Base-by-base conservation (phyloP, 768 basidiomycete species). In the Naematelia aurantialba region DNA sequence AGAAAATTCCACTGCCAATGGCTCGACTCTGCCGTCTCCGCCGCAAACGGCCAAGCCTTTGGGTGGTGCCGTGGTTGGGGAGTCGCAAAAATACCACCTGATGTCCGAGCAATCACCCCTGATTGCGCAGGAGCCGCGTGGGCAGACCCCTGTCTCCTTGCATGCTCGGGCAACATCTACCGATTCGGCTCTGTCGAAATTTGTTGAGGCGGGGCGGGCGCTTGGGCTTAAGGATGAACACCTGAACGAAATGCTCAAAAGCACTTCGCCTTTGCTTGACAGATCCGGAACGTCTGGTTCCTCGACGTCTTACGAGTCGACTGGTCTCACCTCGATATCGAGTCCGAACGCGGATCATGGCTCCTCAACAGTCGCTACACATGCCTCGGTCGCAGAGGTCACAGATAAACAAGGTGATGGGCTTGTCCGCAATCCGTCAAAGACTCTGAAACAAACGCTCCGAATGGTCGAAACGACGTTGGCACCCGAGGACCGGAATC, bases 161-260 rank as follows among this genome's bases (percentile, higher is more conserved):
- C 34, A 39, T 39, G 34, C 34, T 39, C 34, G 34, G 17, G 17
- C 34, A 39, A 39, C 17, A 22, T 39, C 1, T 56, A 57, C 55
- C 21, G 67, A 68, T 22, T 60, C 63, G 8, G 63, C 70, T 1
- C 14, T 67, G 10, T 55, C 53, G 2, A 66, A 70, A 21, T 70
- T 73, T 51, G 58, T 70, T 42, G 67, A 68, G 22, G 68, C 71
- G 11, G 71, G 69, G 14, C 39, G 60, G 34, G 63, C 66, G 3
- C 34, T 70, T 13, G 71, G 71, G 1, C 47, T 73, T 22, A 61
- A 59, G 19, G 63, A 68, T 29, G 52, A 51, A 1, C 63, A 66
- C 45, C 55, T 73, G 17, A 52, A 67, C 27, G 61, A 68, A 25
- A 67, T 72, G 70, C 42, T 72, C 39, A 42, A 52, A 22, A 56